These are phyloP conservation scores for Hypoxylon lienhwacheense DNA, from an alignment of 495 filamentous ascomycete species.

Conservation along the genomic window DNA sequence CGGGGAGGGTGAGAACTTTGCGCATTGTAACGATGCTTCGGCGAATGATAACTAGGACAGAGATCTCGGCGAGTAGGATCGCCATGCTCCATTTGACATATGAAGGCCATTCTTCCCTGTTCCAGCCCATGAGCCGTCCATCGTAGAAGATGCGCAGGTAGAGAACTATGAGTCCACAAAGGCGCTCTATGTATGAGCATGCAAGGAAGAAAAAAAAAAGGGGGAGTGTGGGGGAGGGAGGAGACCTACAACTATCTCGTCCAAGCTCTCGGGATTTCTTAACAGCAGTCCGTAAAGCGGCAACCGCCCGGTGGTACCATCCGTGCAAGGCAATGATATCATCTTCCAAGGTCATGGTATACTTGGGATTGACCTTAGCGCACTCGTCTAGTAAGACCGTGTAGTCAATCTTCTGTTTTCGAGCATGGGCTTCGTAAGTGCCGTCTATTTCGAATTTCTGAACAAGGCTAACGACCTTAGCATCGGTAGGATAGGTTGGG, in stretches of 20 bases:
- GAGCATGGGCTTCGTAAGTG: slow-evolving; percentile 30
- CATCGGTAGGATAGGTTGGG: slow-evolving; percentile 42
- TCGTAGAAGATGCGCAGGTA: slow-evolving; percentile 62
- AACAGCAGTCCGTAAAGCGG: slow-evolving; percentile 42
- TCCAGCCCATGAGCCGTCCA: slow-evolving; percentile 58
- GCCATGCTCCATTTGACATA: slow-evolving; percentile 46
- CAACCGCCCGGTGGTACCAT: slow-evolving; percentile 53
- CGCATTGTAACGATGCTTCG: slow-evolving; percentile 6
- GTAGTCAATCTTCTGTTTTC: slow-evolving; percentile 56
- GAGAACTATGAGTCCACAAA: slow-evolving; percentile 36
- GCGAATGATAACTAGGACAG: slow-evolving; percentile 6
- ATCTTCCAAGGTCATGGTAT: slow-evolving; percentile 59
- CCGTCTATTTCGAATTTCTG: slow-evolving; percentile 37
- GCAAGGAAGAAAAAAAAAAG: background rate
- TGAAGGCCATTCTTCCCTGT: slow-evolving; percentile 52
- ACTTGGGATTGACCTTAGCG: slow-evolving; percentile 46
- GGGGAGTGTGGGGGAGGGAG: background rate
- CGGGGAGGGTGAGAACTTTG: slow-evolving; percentile 12
- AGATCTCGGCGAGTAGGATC: slow-evolving; percentile 16
- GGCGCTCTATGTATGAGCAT: background rate
- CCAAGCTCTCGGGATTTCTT: slow-evolving; percentile 34
- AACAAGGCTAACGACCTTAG: slow-evolving; percentile 28
- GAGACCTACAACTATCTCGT: slow-evolving; percentile 35
- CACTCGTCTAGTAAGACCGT: slow-evolving; percentile 51
- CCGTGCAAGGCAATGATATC: slow-evolving; percentile 54